These are phyloP conservation scores for Yarrowia sp. DNA, from an alignment of 805 yeast species.

Conservation along the genomic window DNA sequence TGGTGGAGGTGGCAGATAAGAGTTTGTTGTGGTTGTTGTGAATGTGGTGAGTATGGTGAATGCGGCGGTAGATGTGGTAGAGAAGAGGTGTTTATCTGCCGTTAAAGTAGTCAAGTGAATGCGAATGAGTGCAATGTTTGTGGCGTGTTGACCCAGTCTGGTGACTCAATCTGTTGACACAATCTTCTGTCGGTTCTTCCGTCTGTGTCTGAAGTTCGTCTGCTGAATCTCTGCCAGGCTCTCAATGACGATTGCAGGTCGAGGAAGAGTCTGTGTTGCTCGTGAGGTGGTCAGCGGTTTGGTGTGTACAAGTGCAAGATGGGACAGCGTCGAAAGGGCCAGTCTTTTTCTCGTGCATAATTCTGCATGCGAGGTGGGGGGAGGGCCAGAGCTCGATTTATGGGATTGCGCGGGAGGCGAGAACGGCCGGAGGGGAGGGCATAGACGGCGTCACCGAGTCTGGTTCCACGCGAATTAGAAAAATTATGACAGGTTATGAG, in stretches of 20 bases:
- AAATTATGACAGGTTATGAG: conserved; percentile 4
- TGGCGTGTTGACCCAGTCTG: no score
- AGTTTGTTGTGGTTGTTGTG: neutral
- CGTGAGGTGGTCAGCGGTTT: no score
- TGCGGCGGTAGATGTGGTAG: no score
- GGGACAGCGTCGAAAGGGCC: conserved; percentile 22
- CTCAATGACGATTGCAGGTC: no score
- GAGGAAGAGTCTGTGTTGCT: no score
- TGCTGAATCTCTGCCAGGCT: no score
- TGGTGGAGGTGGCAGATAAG: neutral
- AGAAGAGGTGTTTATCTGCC: no score
- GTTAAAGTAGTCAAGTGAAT: no score
- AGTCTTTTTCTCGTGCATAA: conserved; percentile 23
- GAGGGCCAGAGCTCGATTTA: neutral
- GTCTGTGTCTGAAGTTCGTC: neutral
- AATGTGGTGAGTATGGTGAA: neutral
- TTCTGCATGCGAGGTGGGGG: conserved; percentile 26
- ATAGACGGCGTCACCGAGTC: neutral
- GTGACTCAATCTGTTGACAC: no score
- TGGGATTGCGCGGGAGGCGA: neutral
- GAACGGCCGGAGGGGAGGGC: neutral
- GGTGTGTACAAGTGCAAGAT: conserved; percentile 14
- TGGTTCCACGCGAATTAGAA: neutral
- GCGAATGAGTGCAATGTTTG: no score
- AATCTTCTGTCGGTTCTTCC: no score